These are phyloP conservation scores for Fusarium neocosmosporiellum DNA, from an alignment of 2,329 filamentous ascomycete species.

Conservation along the genomic window DNA sequence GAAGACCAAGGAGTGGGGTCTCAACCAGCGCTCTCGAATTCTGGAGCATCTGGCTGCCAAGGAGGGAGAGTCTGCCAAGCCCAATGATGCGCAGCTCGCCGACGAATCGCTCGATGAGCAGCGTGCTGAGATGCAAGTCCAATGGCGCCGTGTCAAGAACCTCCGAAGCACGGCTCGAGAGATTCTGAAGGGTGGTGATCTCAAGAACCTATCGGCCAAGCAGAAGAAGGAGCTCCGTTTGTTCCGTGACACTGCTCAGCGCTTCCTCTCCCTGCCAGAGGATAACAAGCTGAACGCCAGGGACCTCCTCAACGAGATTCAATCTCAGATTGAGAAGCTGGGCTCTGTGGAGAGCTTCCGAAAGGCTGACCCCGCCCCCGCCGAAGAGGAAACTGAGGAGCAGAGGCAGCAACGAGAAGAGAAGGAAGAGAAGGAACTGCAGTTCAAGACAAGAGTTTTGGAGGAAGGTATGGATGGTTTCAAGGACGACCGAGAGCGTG, in stretches of 20 bases:
- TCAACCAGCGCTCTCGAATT: conserved; percentile 31
- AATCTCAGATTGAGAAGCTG: conserved; percentile 49
- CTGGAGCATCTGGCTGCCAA: conserved; percentile 31
- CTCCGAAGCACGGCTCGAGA: conserved; percentile 49
- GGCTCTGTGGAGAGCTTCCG: conserved; percentile 47
- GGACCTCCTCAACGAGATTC: conserved; percentile 48
- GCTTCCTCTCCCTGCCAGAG: conserved; percentile 62
- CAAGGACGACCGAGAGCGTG: conserved; percentile 47
- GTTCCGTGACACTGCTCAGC: conserved; percentile 75
- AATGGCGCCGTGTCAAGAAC: conserved; percentile 37
- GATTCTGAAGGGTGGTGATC: conserved; percentile 57
- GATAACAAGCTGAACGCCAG: conserved; percentile 43
- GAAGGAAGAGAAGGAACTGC: conserved; percentile 30
- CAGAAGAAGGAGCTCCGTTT: conserved; percentile 80
- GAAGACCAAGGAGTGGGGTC: conserved; percentile 35
- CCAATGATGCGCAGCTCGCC: conserved; percentile 29
- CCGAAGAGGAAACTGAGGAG: conserved; percentile 30
- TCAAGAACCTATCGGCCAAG: conserved; percentile 69
- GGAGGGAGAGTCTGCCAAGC: conserved; percentile 36
- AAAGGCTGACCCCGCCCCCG: conserved; percentile 40
- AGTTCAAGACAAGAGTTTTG: conserved; percentile 48
- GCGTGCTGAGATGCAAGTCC: conserved; percentile 40
- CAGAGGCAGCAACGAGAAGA: conserved; percentile 30
- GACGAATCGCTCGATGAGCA: conserved; percentile 27
- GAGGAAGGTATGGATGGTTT: conserved; percentile 51